phyloP scores from a whole-genome alignment of 2,329 filamentous ascomycete genomes.

The Verticillium tricorpus region DNA sequence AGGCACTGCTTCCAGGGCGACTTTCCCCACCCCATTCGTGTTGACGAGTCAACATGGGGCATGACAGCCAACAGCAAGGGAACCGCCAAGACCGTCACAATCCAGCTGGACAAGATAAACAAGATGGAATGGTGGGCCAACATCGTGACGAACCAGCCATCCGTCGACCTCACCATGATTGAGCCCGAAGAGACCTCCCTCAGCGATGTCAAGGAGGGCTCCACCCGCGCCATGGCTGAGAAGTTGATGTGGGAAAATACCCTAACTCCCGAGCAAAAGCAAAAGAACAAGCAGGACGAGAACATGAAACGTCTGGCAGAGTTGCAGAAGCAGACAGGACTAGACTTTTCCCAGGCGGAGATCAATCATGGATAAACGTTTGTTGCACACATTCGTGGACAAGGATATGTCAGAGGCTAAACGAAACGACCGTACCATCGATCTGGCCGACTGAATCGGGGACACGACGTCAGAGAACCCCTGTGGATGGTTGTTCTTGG shows the following conservation, averaged over 20 bases:
- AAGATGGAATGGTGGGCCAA: slow-evolving; percentile 99
- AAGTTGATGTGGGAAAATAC: slow-evolving; percentile 99
- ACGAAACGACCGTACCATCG: slow-evolving; percentile 55
- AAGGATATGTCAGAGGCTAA: slow-evolving; percentile 54
- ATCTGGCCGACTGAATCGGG: slow-evolving; percentile 16
- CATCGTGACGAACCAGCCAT: slow-evolving; percentile 79
- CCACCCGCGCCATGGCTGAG: slow-evolving; percentile 96
- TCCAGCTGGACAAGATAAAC: slow-evolving; percentile 93
- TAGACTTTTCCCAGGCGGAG: slow-evolving; percentile 70
- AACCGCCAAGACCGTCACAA: slow-evolving; percentile 59
- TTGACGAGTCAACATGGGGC: slow-evolving; percentile 94
- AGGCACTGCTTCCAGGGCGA: slow-evolving; percentile 61
- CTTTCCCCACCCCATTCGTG: slow-evolving; percentile 71
- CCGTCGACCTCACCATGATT: slow-evolving; percentile 94
- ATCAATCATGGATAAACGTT: slow-evolving; percentile 33
- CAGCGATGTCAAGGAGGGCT: slow-evolving; percentile 78
- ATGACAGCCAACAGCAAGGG: slow-evolving; percentile 65
- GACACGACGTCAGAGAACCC: slow-evolving; percentile 59
- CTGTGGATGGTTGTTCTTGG: slow-evolving; percentile 46
- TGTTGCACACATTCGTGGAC: background rate
- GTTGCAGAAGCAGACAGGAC: slow-evolving; percentile 80
- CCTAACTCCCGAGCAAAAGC: slow-evolving; percentile 81
- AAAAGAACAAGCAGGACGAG: slow-evolving; percentile 95
- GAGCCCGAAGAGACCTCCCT: slow-evolving; percentile 88
- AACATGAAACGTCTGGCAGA: slow-evolving; percentile 90